Conservation (phyloP, 768 basidiomycete genomes). For the Rhodotorula graminis region DNA sequence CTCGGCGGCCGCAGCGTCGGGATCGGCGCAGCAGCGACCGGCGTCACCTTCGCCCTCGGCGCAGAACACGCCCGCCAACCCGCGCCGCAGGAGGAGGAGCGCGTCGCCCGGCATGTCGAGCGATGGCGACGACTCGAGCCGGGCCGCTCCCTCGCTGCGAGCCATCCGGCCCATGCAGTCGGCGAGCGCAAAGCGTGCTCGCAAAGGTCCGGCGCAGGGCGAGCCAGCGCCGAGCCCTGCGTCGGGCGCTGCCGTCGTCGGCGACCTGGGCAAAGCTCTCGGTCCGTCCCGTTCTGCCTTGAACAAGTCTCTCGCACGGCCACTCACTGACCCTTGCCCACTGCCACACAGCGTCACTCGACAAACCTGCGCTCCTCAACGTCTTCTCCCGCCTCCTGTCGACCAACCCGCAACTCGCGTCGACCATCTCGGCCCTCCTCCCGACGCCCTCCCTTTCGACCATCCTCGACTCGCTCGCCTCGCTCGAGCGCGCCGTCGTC, state of each 20-base stretch:
- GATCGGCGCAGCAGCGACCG: neutral
- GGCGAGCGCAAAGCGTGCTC: neutral
- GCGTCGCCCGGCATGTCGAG: constrained; percentile 11
- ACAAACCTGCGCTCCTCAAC: constrained; percentile 37
- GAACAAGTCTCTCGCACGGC: neutral
- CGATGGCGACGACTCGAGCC: neutral
- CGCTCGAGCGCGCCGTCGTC: constrained; percentile 25
- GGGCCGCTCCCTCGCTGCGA: neutral
- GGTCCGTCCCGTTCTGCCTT: constrained; percentile 19
- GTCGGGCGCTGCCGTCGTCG: neutral
- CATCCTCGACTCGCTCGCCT: constrained; percentile 1
- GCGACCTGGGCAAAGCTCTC: constrained; percentile 41
- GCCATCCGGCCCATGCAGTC: neutral
- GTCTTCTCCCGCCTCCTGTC: constrained; percentile 39
- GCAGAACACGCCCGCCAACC: neutral
- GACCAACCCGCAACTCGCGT: constrained; percentile 31
- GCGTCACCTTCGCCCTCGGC: neutral
- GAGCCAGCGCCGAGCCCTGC: neutral
- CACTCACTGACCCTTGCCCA: neutral
- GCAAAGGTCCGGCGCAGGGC: neutral
- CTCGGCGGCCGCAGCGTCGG: neutral
- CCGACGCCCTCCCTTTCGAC: constrained; percentile 32
- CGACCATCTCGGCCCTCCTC: constrained; percentile 34
- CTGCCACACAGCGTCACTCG: constrained; percentile 35
- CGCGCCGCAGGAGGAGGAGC: constrained; percentile 26